Conservation (phyloP, 2,329 filamentous ascomycete species). For the Penicillium sp. region DNA sequence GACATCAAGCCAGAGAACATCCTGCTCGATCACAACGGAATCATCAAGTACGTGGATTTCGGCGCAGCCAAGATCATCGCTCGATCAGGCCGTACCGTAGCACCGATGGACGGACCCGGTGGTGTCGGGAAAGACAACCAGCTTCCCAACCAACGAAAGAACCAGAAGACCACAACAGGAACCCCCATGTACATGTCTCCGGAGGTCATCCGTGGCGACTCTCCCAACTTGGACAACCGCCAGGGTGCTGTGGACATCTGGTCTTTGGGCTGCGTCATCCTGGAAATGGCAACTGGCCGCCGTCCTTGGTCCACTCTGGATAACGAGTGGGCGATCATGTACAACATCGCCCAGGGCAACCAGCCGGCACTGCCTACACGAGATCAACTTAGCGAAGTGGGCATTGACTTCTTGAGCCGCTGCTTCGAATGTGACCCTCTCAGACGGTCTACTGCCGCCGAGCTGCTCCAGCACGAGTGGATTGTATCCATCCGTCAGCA, state of each 20-base stretch:
- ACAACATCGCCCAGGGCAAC: conserved; percentile 97
- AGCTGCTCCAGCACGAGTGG: conserved; percentile 94
- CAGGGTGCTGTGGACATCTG: conserved; percentile 90
- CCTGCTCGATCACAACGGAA: conserved; percentile 91
- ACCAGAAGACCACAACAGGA: conserved; percentile 91
- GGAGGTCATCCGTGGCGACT: conserved; percentile 92
- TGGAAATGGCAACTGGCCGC: conserved; percentile 95
- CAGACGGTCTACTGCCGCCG: conserved; percentile 75
- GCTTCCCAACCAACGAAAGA: conserved; percentile 39
- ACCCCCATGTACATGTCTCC: conserved; percentile 99
- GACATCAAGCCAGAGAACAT: conserved; percentile 99
- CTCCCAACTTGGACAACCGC: conserved; percentile 67
- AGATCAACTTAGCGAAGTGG: conserved; percentile 80
- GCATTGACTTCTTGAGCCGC: conserved; percentile 81
- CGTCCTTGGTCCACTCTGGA: conserved; percentile 93
- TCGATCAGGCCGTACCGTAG: conserved; percentile 83
- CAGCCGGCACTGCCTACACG: conserved; percentile 76
- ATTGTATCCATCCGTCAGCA: conserved; percentile 54
- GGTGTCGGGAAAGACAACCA: conserved; percentile 41
- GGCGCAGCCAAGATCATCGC: conserved; percentile 97
- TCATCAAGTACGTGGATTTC: conserved; percentile 99
- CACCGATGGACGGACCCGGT: conserved; percentile 59
- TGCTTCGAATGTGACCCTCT: conserved; percentile 85
- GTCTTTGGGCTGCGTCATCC: conserved; percentile 93
- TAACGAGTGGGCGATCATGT: conserved; percentile 99